A percentile compares a stretch with the other conserved stretches of the same genome.
Conservation (phyloP, 108 stramenopile species). For the Skeletonema costatum region DNA sequence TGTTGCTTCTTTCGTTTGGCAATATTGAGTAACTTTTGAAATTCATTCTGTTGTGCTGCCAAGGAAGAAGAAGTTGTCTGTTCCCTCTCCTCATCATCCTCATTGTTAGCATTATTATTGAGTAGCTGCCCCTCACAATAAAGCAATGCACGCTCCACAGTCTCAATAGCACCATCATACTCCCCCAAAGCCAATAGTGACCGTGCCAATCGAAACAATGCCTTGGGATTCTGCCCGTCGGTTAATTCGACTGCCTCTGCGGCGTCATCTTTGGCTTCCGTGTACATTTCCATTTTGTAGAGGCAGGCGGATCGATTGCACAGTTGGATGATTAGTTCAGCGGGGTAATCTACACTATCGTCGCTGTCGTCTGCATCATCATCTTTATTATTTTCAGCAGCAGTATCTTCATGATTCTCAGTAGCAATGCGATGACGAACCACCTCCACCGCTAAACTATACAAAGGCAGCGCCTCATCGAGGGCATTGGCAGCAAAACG, state of each 20-base stretch:
- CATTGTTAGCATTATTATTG: not conserved
- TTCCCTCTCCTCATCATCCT: constrained; percentile 10
- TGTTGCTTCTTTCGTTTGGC: constrained; percentile 36
- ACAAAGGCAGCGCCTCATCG: constrained; percentile 44
- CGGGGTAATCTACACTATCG: not conserved
- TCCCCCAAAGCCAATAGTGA: constrained; percentile 63
- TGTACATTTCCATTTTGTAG: constrained; percentile 68
- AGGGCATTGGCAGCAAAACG: constrained; percentile 45
- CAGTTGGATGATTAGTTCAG: constrained; percentile 59
- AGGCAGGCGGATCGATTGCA: constrained; percentile 83
- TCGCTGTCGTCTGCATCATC: not conserved
- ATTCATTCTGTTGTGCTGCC: constrained; percentile 45
- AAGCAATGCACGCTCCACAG: constrained; percentile 27
- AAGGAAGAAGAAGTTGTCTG: not conserved
- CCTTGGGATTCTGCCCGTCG: constrained; percentile 47
- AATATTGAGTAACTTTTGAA: constrained; percentile 50
- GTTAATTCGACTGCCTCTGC: constrained; percentile 51
- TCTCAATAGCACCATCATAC: constrained; percentile 45
- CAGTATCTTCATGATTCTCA: not conserved
- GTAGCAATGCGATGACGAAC: constrained; percentile 8
- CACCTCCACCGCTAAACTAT: constrained; percentile 48
- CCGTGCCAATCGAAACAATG: constrained; percentile 81
- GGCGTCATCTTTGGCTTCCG: constrained; percentile 66
- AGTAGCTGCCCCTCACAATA: not conserved
- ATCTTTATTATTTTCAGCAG: not conserved